Percentiles rank a stretch among this genome's conserved stretches.
These are phyloP conservation scores for Lizonia empirigonia DNA, from an alignment of 2,329 filamentous ascomycete genomes.

Conservation along the genomic window DNA sequence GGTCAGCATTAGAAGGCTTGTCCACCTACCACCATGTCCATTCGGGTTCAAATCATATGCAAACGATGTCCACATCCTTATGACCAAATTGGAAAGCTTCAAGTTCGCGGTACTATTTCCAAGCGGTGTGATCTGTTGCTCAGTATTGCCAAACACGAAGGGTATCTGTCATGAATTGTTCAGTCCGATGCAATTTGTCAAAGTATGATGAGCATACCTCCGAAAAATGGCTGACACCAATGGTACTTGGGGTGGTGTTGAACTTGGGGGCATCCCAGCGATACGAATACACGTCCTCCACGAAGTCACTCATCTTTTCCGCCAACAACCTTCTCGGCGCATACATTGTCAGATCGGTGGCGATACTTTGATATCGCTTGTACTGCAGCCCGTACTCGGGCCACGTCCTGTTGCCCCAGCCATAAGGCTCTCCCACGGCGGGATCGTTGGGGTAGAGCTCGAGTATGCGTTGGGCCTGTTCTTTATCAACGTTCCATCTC, in stretches of 20 bases:
- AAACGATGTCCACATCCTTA: constrained; percentile 42
- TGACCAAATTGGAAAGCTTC: constrained; percentile 31
- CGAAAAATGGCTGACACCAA: constrained; percentile 40
- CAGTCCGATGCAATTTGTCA: background rate
- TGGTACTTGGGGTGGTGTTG: constrained; percentile 34
- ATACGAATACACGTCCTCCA: constrained; percentile 34
- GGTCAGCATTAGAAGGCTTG: background rate
- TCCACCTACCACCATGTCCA: constrained; percentile 29
- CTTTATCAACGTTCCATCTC: constrained; percentile 33
- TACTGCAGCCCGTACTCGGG: constrained; percentile 36
- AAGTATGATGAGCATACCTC: constrained; percentile 22
- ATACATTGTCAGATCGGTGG: constrained; percentile 38
- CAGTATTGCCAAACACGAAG: constrained; percentile 37
- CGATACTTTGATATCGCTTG: constrained; percentile 37
- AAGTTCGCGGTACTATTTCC: constrained; percentile 32
- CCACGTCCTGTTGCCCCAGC: constrained; percentile 40
- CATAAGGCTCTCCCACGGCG: constrained; percentile 53
- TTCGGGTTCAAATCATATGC: constrained; percentile 39
- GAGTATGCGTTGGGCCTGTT: constrained; percentile 28
- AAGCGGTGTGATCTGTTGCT: constrained; percentile 35
- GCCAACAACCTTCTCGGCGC: constrained; percentile 35
- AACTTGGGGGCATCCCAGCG: constrained; percentile 42
- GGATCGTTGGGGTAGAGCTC: constrained; percentile 47
- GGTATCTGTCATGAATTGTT: constrained; percentile 32
- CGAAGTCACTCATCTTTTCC: constrained; percentile 29